Base-by-base conservation (phyloP, 495 filamentous ascomycete species). In the Penicillium ucsense region DNA sequence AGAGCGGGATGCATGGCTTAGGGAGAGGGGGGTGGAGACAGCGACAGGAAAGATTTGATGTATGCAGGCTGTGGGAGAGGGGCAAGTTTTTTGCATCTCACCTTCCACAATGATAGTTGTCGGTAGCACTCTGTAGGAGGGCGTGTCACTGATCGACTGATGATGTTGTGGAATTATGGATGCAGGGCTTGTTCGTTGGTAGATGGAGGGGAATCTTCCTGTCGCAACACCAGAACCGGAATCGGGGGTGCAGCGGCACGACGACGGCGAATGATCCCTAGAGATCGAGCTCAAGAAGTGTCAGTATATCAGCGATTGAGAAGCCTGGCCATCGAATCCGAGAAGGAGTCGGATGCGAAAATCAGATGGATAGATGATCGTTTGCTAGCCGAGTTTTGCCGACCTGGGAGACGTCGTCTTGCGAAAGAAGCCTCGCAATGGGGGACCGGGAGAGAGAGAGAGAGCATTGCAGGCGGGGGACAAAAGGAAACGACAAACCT, bases 221-320 rank as follows among this genome's bases (percentile, higher is more conserved):
- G 68, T 70, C 65, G 68, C 68, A 67, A 67, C 65, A 66, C 68
- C 66, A 67, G 53, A 63, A 53, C 59, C 66, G 65, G 53, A 63
- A 53, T 58, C 66, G 65, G 63, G 50, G 70, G 62, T 61, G 61
- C 63, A 57, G 54, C 53, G 49, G 52, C 55, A 57, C 57, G 59
- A 64, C 60, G 48, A 55, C 57, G 56, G 51, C 54, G 51, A 59
- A 47, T 50, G 55, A 47, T 50, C 53, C 58, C 40, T 63, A 67
- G 50, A 39, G 29, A 40, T 49, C 48, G 49, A 59, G 46, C 36
- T 47, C 40, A 30, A 45, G 37, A 35, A 38, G 34, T 35, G 57
- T 72, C 46, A 72, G 62, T 58, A 63, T 59, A 63, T 56, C 61
- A 41, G 41, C 28, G 20, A 50, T 36, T 41, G 27, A 6, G 35